Conservation (phyloP, 352 stramenopile genomes). For the Globisporangium paroecandrum region DNA sequence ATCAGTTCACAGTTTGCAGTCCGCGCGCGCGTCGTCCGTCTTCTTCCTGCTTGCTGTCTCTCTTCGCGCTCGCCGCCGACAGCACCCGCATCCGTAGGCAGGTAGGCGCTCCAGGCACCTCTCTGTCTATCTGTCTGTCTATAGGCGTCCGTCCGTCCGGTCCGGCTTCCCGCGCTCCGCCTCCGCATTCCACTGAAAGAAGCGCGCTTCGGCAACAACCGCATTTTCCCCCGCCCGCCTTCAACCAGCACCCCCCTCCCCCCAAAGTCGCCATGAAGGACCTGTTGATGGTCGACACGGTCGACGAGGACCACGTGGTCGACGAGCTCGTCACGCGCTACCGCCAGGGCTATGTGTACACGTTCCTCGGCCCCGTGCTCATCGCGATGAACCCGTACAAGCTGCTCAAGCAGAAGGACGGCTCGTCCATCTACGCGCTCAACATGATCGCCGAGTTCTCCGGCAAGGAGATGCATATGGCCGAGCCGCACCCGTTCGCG, state of each 20-base stretch:
- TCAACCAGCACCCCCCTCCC: background rate
- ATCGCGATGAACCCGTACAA: conserved; percentile 92
- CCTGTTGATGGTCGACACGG: conserved; percentile 74
- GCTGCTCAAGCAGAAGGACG: conserved; percentile 59
- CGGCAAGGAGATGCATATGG: conserved; percentile 78
- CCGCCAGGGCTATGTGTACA: conserved; percentile 84
- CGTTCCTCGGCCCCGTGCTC: conserved; percentile 88
- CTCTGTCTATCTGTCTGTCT: background rate
- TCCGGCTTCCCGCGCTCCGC: background rate
- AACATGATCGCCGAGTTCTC: conserved; percentile 79
- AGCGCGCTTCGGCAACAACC: background rate
- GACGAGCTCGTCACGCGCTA: conserved; percentile 79
- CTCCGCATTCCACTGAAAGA: background rate
- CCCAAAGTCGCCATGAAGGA: conserved; percentile 38
- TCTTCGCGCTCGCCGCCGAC: background rate
- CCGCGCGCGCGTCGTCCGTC: background rate
- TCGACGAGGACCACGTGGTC: conserved; percentile 74
- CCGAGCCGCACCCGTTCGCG: conserved; percentile 81
- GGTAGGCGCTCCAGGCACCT: background rate
- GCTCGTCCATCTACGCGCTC: conserved; percentile 70
- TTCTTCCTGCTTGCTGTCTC: background rate
- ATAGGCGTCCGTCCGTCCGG: background rate
- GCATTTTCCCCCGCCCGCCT: background rate
- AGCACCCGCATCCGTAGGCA: background rate
- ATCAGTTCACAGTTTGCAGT: conserved; percentile 5